Evolutionary conservation across 345 rosid species (phyloP), one percentile per base, ranked within the genome.

Genomic region (Gossypium australe): DNA sequence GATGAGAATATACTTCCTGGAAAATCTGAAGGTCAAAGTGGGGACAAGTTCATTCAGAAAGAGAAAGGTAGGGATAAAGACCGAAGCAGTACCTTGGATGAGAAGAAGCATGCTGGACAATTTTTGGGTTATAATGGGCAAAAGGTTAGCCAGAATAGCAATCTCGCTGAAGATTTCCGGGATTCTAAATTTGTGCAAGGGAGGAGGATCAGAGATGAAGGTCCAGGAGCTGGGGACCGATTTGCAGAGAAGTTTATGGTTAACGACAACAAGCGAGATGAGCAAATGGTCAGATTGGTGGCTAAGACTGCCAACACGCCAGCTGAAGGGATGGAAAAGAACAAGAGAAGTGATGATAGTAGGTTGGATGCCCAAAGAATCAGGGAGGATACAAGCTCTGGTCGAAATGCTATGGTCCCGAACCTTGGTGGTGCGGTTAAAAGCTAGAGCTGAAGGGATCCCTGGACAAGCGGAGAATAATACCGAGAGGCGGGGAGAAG

Each of bases 121-220:
- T 45, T 75, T 75, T 76, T 76, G 13, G 81, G 78, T 78, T 62
- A 71, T 24, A 76, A 76, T 41, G 81, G 78, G 52, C 86, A 79
- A 76, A 82, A 69, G 73, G 7, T 51, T 25, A 55, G 44, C 69
- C 82, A 70, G 72, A 81, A 78, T 67, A 81, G 68, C 75, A 70
- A 55, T 75, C 57, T 65, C 53, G 57, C 74, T 41, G 78, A 22
- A 52, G 73, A 78, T 61, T 18, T 65, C 51, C 67, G 56, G 66
- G 80, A 80, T 74, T 60, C 81, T 74, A 79, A 78, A 67, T 65
- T 80, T 71, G 75, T 80, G 47, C 87, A 82, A 70, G 86, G 75
- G 6, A 82, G 76, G 82, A 78, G 85, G 68, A 69, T 80, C 43
- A 78, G 82, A 77, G 84, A 77, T 79, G 91, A 79, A 55, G 80